Evolutionary conservation across 108 stramenopile genomes (phyloP), one percentile per base, ranked within the genome.

Genomic region (Nitzschia sp.): DNA sequence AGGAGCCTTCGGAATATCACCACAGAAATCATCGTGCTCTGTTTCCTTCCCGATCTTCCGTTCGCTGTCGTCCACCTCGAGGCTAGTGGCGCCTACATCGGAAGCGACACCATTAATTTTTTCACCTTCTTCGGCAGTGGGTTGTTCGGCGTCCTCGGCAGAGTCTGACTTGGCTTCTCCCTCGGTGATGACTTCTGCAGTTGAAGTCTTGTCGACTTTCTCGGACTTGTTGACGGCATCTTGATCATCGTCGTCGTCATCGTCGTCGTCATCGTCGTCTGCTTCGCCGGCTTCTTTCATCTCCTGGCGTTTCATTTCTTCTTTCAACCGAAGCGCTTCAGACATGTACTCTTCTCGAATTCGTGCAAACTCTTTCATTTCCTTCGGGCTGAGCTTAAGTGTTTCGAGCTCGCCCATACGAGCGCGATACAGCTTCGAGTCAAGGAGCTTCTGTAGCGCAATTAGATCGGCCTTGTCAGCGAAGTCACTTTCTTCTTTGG

Each of bases 331-430:
- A 11, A 89, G 63, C 21, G 90, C 89, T 45, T 86, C 89, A 23
- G 80, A 77, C 86, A 91, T 94, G 61, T 91, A 91, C n/a, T 84
- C 80, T 61, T 90, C 87, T 35, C 84, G 81, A 27, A 75, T 63
- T 44, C 76, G 76, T 5, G 71, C 71, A 21, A 88, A 54, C 31
- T 77, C 63, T 54, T 90, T 88, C 63, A 82, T 86, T 41, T 83
- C 63, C 35, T 75, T 71, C 50, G 53, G 69, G 5, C 79, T 66
- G 52, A 90, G 59, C 19, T 57, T 57, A 15, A 87, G 79, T 16
- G 52, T 56, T 44, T 73, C 63, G 15, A 86, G 75, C 27, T 78
- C 63, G 1, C 92, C 92, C 76, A 85, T 84, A 46, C 58, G 75
- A 27, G 76, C 57, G 41, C 87, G 69, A 35, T 63, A 53, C 15